phyloP scores from a whole-genome alignment of 306 rosid genomes.

The Begonia peltatifolia region DNA sequence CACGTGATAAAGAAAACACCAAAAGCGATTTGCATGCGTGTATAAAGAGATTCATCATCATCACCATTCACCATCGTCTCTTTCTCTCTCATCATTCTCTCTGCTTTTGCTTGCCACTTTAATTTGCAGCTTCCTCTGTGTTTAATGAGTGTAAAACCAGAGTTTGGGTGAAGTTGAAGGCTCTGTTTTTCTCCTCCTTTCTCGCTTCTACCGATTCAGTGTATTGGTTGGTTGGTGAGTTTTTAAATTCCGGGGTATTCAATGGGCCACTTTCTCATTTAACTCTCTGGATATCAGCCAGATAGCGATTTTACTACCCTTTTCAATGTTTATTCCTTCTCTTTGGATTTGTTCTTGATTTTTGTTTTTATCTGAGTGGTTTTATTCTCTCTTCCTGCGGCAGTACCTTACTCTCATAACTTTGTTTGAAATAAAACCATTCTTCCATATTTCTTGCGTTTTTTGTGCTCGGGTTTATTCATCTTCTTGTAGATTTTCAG shows the following conservation, averaged over 20 bases:
- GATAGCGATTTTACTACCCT: slow-evolving; percentile 51
- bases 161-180: background rate
- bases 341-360: slow-evolving; percentile 48
- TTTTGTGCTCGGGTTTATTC: slow-evolving; percentile 39
- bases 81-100: slow-evolving; percentile 8
- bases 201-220: slow-evolving; percentile 4
- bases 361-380: slow-evolving; percentile 55
- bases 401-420: slow-evolving; percentile 10
- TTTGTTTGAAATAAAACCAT: slow-evolving; percentile 20
- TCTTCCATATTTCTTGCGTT: slow-evolving; percentile 14
- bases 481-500: slow-evolving; percentile 21
- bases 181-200: background rate
- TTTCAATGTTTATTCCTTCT: slow-evolving; percentile 72
- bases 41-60: slow-evolving; percentile 62
- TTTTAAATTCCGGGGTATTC: slow-evolving; percentile 12
- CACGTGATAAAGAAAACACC: slow-evolving; percentile 73
- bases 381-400: slow-evolving; percentile 21
- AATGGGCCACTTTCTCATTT: slow-evolving; percentile 20
- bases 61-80: slow-evolving; percentile 7
- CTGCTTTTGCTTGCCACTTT: slow-evolving; percentile 8
- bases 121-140: background rate
- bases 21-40: slow-evolving; percentile 77
- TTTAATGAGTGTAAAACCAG: background rate
- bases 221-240: slow-evolving; percentile 23
- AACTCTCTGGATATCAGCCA: slow-evolving; percentile 17